Evolutionary conservation across 495 filamentous ascomycete genomes (phyloP).

Genomic region (Darksidea phi): DNA sequence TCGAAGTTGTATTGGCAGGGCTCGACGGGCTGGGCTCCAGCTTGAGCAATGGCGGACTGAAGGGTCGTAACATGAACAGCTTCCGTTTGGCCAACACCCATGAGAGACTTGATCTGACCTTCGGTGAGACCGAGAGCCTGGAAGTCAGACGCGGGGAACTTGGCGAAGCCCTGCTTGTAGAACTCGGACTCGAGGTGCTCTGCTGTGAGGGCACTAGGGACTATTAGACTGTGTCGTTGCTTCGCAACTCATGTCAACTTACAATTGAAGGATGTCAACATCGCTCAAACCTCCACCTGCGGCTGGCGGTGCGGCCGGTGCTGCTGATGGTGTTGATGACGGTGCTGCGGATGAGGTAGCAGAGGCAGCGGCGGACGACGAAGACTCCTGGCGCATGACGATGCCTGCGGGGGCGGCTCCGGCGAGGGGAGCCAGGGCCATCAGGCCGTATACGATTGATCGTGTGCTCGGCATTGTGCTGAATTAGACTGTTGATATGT

Average conservation of each 20-base stretch:
- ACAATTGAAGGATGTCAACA: conserved; percentile 72
- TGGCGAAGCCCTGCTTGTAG: conserved; percentile 60
- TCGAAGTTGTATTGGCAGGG: conserved; percentile 62
- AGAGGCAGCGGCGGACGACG: conserved; percentile 3
- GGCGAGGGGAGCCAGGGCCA: conserved; percentile 27
- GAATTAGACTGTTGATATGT: conserved; percentile 22
- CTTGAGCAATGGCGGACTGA: conserved; percentile 53
- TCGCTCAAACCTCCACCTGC: conserved; percentile 56
- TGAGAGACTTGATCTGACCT: conserved; percentile 51
- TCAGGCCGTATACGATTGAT: conserved; percentile 23
- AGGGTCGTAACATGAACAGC: conserved; percentile 58
- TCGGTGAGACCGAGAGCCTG: conserved; percentile 53
- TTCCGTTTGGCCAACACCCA: conserved; percentile 55
- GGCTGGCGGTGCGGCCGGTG: conserved; percentile 20
- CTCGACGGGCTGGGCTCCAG: conserved; percentile 57
- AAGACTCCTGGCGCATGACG: not conserved
- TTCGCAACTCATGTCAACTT: conserved; percentile 36
- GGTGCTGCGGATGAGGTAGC: conserved; percentile 13
- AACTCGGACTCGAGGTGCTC: conserved; percentile 64
- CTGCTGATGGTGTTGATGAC: conserved; percentile 1
- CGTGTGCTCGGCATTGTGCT: conserved; percentile 37
- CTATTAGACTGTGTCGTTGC: conserved; percentile 9
- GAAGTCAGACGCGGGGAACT: conserved; percentile 61
- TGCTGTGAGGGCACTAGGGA: conserved; percentile 57
- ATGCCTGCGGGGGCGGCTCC: conserved; percentile 8